Conservation (phyloP, 192 early-diverging fungal species). For the Podila horticola region DNA sequence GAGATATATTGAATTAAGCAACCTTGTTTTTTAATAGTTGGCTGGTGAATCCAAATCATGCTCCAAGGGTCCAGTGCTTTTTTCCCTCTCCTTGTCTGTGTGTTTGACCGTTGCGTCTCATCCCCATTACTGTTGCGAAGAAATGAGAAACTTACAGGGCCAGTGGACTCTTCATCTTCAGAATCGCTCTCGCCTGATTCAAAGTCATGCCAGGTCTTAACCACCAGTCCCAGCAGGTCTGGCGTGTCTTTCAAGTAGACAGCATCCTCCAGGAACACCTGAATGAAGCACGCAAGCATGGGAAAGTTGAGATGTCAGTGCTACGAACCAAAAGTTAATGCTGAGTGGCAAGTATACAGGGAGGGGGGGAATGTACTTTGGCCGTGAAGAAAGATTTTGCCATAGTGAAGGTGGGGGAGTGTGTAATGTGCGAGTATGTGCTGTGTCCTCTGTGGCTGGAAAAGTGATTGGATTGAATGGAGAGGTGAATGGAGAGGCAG, state of each 20-base stretch:
- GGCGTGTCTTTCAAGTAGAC: conserved; percentile 42
- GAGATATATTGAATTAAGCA: no score
- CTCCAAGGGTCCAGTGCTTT: not conserved
- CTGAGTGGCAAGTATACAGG: not conserved
- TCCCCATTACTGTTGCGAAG: no score
- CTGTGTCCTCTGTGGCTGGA: no score
- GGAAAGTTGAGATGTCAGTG: not conserved
- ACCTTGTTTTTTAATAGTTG: no score
- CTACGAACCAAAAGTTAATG: not conserved
- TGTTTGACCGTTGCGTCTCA: not conserved
- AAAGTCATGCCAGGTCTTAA: conserved; percentile 57
- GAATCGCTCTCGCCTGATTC: conserved; percentile 41
- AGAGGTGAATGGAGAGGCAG: no score
- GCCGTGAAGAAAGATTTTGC: conserved; percentile 15
- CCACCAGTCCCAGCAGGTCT: conserved; percentile 42
- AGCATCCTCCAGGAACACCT: conserved; percentile 55
- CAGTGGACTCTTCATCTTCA: conserved; percentile 32
- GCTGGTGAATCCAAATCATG: not conserved
- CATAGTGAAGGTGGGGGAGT: conserved; percentile 1
- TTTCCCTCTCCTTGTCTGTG: no score
- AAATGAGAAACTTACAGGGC: conserved; percentile 20
- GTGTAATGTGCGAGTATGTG: not conserved
- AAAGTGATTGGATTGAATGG: not conserved
- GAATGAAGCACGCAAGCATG: not conserved
- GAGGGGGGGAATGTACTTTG: conserved; percentile 2